Base-by-base conservation (phyloP, 2,329 filamentous ascomycete genomes). In the Leptographium procerum region DNA sequence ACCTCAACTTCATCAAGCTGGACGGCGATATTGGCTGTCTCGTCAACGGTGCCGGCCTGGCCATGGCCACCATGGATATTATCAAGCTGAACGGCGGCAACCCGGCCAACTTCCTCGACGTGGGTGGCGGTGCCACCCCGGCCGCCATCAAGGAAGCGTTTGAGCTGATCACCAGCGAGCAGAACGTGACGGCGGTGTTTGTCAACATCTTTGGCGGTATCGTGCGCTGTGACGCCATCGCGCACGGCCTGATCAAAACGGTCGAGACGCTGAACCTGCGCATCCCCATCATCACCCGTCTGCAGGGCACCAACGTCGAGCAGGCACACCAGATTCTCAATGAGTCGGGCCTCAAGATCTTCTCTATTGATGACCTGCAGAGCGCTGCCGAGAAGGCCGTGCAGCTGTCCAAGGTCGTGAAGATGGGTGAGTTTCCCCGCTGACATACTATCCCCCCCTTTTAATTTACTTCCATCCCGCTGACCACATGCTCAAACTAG, bases 181-280 rank as follows among this genome's bases (percentile, higher is more conserved):
- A 91, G 71, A 97, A 97, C 83, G 94, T 99, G 65, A 92, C 91
- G 56, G 94, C 94, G 69, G 94, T 99, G 78, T 99, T 99, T 68
- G 94, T 99, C 80, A 99, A 99, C 84, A 99, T 99, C 75, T 99
- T 99, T 72, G 94, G 94, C 72, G 94, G 94, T 77, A 99, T 99
- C 68, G 94, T 99, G 67, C 86, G 94, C 69, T 99, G 94, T 73
- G 94, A 99, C 73, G 91, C 89, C 69, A 99, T 99, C 72, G 94
- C 94, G 65, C 88, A 91, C 75, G 94, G 94, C 70, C 82, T 99
- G 67, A 95, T 99, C 79, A 87, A 89, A 72, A 95, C 96, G 59
- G 94, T 94, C 62, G 83, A 96, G 79, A 85, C 85, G 69, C 91
- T 99, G 82, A 91, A 96, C 80, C 84, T 99, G 69, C 88, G 94